Percentiles rank a stretch among this genome's conserved stretches.
phyloP scores from a whole-genome alignment of 106 monocot species.

The Dendrobium huoshanense region DNA sequence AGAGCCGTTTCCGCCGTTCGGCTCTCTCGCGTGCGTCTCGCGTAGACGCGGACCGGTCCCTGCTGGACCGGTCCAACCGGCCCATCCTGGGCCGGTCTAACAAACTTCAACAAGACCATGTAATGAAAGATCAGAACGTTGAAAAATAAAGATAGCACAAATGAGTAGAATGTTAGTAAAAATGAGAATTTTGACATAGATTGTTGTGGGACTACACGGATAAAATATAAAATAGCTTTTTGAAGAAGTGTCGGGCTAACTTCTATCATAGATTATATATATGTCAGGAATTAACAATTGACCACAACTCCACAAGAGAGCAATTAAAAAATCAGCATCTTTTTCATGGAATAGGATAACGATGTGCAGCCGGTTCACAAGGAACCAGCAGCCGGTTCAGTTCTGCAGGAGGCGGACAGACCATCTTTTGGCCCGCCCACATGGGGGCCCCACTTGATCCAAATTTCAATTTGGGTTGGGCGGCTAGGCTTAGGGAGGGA shows the following conservation, averaged over 20 bases:
- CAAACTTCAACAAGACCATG: not conserved
- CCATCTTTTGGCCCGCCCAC: too few species aligned
- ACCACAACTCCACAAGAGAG: not conserved
- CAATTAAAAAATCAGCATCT: not conserved
- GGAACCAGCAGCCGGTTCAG: too few species aligned
- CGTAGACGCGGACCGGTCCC: too few species aligned
- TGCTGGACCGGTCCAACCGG: too few species aligned
- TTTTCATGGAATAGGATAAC: not conserved
- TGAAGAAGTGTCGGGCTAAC: not conserved
- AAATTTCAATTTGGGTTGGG: too few species aligned
- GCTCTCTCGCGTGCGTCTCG: too few species aligned
- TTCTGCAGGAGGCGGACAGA: too few species aligned
- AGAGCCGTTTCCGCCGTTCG: too few species aligned
- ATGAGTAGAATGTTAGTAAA: not conserved
- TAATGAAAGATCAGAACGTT: not conserved
- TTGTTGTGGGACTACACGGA: not conserved
- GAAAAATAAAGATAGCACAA: not conserved
- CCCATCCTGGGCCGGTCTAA: too few species aligned
- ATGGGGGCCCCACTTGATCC: too few species aligned
- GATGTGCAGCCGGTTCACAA: too few species aligned
- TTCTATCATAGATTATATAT: not conserved
- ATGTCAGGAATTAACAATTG: not conserved
- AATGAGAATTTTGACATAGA: not conserved
- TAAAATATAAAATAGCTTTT: not conserved
- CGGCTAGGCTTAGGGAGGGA: too few species aligned